phyloP scores from a whole-genome alignment of 2,329 filamentous ascomycete species.

The Didymosphaeria variabile region DNA sequence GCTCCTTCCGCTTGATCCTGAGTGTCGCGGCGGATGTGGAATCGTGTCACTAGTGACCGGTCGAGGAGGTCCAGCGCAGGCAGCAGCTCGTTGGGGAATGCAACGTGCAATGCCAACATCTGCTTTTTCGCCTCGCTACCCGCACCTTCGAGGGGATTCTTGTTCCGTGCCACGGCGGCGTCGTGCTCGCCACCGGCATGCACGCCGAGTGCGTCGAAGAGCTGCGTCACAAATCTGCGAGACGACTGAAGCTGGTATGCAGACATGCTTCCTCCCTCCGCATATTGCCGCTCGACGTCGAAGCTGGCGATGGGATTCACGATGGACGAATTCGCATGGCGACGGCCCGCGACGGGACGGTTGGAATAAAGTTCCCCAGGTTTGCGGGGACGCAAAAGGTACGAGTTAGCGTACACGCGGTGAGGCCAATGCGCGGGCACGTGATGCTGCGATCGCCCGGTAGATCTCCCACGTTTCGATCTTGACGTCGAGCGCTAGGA shows the following conservation, averaged over 20 bases:
- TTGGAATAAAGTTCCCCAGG: constrained; percentile 31
- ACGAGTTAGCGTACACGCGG: constrained; percentile 4
- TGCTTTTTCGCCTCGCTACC: constrained; percentile 51
- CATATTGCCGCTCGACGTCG: constrained; percentile 4
- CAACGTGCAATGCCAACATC: constrained; percentile 82
- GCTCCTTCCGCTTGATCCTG: neutral
- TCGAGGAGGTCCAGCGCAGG: constrained; percentile 90
- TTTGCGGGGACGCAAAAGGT: constrained; percentile 17
- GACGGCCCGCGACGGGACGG: constrained; percentile 22
- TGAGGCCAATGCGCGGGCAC: constrained; percentile 13
- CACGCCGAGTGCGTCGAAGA: constrained; percentile 38
- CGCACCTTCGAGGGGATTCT: constrained; percentile 54
- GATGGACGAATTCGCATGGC: constrained; percentile 18
- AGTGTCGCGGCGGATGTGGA: constrained; percentile 31
- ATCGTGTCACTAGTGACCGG: constrained; percentile 72
- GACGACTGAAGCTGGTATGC: constrained; percentile 27
- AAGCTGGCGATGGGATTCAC: neutral
- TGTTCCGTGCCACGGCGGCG: constrained; percentile 29
- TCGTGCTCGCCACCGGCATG: constrained; percentile 7
- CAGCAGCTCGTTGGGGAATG: constrained; percentile 83
- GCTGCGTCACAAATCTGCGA: constrained; percentile 45
- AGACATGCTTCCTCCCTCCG: constrained; percentile 23
- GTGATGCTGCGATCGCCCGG: constrained; percentile 14
- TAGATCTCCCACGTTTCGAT: neutral
- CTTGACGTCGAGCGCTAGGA: constrained; percentile 5